A percentile compares a stretch with the other conserved stretches of the same genome.
These are phyloP conservation scores for Apocynum venetum DNA, from an alignment of 257 asterid genomes.

Conservation along the genomic window DNA sequence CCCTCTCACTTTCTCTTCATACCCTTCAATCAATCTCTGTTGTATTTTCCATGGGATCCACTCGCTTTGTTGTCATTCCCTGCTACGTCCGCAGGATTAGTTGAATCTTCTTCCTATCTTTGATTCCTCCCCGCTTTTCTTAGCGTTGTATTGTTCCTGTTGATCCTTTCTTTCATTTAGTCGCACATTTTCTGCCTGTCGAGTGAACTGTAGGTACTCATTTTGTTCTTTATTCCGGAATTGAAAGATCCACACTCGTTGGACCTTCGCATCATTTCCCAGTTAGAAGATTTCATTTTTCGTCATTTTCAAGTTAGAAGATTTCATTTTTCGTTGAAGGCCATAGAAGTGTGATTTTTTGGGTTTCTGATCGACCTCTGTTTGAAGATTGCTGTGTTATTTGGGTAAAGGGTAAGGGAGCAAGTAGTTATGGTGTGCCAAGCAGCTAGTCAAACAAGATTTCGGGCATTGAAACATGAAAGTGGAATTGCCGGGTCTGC, in stretches of 20 bases:
- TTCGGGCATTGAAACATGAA: slow-evolving; percentile 92
- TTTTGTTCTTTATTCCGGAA: not conserved
- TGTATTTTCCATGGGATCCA: slow-evolving; percentile 64
- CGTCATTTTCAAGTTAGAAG: slow-evolving; percentile 15
- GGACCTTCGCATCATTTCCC: slow-evolving; percentile 6
- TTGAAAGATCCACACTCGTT: not conserved
- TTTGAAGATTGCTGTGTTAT: slow-evolving; percentile 21
- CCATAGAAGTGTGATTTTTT: slow-evolving; percentile 1
- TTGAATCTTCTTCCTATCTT: slow-evolving; percentile 32
- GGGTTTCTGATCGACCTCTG: slow-evolving; percentile 14
- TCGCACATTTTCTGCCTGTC: not conserved
- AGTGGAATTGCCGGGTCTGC: slow-evolving; percentile 81
- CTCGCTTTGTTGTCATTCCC: slow-evolving; percentile 64
- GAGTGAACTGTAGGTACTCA: not conserved
- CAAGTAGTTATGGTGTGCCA: slow-evolving; percentile 98
- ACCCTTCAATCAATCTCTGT: slow-evolving; percentile 7
- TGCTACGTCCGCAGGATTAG: slow-evolving; percentile 72
- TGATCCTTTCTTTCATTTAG: not conserved
- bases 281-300: slow-evolving; percentile 13
- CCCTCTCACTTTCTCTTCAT: slow-evolving; percentile 3
- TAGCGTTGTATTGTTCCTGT: not conserved
- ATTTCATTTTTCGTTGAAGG: not conserved
- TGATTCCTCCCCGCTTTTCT: not conserved
- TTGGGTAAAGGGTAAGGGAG: slow-evolving; percentile 49
- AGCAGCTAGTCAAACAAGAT: slow-evolving; percentile 97